These are phyloP conservation scores for Petasospora fabianii DNA, from an alignment of 1,139 yeast species.

Conservation along the genomic window DNA sequence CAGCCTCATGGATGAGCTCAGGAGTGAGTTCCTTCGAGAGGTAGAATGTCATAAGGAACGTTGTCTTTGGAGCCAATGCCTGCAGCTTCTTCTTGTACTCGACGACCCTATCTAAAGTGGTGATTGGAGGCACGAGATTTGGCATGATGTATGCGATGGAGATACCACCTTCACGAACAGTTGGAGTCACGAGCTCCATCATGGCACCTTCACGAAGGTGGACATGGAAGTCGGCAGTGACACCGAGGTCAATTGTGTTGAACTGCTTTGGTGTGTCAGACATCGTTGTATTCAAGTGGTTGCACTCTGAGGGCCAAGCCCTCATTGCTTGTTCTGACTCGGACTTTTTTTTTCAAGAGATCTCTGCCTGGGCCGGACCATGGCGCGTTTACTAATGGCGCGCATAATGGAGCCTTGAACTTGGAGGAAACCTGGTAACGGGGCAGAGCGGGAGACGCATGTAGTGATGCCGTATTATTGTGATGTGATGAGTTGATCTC, in stretches of 20 bases:
- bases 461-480: no score
- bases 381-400: no score
- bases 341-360: not conserved
- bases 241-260: constrained; percentile 51
- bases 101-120: constrained; percentile 70
- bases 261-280: no score
- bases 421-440: no score
- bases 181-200: constrained; percentile 91
- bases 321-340: no score
- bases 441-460: no score
- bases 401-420: no score
- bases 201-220: constrained; percentile 90
- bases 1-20: constrained; percentile 76
- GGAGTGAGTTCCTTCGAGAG: constrained; percentile 78
- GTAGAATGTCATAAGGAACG: constrained; percentile 88
- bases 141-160: constrained; percentile 96
- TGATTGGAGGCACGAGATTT: constrained; percentile 87
- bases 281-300: not conserved
- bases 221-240: constrained; percentile 94
- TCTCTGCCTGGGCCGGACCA: no score
- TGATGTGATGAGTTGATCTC: no score
- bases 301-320: no score
- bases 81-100: constrained; percentile 66
- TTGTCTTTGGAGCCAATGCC: constrained; percentile 73
- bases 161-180: constrained; percentile 85